phyloP scores from a whole-genome alignment of 257 asterid genomes.

The Nicotiana undulata region DNA sequence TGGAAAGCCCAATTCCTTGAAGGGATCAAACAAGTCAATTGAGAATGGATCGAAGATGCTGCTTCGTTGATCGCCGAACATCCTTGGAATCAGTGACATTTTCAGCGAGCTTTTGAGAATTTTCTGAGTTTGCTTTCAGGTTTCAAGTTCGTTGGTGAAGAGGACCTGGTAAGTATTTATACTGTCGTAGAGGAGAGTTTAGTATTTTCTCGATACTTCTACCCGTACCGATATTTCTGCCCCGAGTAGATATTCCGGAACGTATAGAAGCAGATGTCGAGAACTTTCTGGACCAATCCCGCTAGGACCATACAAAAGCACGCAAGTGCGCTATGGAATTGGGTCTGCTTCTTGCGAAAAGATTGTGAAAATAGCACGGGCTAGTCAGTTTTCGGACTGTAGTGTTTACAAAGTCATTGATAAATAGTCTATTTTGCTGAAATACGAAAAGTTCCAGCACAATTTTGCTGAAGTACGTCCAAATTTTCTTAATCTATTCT shows the following conservation, averaged over 20 bases:
- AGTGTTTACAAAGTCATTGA: too few relatives aligned
- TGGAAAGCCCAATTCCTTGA: neutral
- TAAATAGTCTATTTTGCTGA: too few relatives aligned
- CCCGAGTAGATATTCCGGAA: neutral
- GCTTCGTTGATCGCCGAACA: neutral
- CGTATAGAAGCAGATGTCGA: neutral
- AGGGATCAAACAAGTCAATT: neutral
- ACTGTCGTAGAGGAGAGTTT: neutral
- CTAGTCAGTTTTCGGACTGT: too few relatives aligned
- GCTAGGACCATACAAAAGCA: neutral
- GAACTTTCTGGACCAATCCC: neutral
- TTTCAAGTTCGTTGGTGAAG: neutral
- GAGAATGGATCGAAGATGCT: constrained; percentile 1
- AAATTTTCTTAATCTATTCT: neutral
- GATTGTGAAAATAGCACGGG: too few relatives aligned
- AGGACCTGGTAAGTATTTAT: neutral
- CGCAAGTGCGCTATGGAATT: too few relatives aligned
- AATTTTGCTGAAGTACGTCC: neutral
- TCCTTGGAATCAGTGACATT: neutral
- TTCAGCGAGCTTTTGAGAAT: neutral
- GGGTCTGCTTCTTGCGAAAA: too few relatives aligned
- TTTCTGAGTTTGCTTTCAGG: neutral
- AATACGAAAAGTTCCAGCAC: too few relatives aligned
- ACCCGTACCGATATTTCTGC: neutral
- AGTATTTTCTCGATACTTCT: neutral